Conservation (phyloP, 768 basidiomycete species). For the Candolleomyces aberdarensis region DNA sequence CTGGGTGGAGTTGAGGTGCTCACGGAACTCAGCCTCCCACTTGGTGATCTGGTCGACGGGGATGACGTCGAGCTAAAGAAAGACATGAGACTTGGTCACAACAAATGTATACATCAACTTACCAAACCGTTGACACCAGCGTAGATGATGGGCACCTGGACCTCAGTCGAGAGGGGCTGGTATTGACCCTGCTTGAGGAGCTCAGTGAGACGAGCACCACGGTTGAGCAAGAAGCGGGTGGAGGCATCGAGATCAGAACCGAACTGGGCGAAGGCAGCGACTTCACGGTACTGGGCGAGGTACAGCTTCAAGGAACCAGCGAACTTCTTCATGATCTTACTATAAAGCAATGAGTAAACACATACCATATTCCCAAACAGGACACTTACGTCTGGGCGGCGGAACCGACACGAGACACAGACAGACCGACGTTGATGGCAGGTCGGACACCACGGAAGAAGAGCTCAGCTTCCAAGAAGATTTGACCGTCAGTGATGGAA, state of each 20-base stretch:
- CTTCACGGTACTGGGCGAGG: slow-evolving; percentile 99
- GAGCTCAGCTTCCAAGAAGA: slow-evolving; percentile 99
- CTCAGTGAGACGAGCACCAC: slow-evolving; percentile 98
- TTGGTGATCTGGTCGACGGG: slow-evolving; percentile 92
- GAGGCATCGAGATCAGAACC: slow-evolving; percentile 99
- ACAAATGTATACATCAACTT: slow-evolving; percentile 26
- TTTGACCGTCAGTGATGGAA: slow-evolving; percentile 99
- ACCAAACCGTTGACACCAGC: slow-evolving; percentile 99
- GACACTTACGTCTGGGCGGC: slow-evolving; percentile 94
- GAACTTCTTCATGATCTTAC: slow-evolving; percentile 99
- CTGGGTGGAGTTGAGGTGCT: slow-evolving; percentile 72
- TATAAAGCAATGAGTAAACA: slow-evolving; percentile 22
- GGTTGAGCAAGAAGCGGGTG: slow-evolving; percentile 95
- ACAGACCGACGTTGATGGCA: slow-evolving; percentile 99
- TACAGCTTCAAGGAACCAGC: slow-evolving; percentile 99
- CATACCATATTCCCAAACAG: neutral
- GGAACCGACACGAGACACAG: slow-evolving; percentile 99
- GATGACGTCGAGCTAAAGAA: slow-evolving; percentile 80
- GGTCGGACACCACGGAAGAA: slow-evolving; percentile 99
- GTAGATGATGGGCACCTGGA: slow-evolving; percentile 98
- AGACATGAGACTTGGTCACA: neutral
- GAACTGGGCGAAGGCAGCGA: slow-evolving; percentile 98
- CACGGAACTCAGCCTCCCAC: slow-evolving; percentile 92
- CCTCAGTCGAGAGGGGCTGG: slow-evolving; percentile 89
- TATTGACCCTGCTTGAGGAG: slow-evolving; percentile 98